Evolutionary conservation across 1,284 basidiomycete genomes (phyloP).

Genomic region (Xerocomus minutiporus): DNA sequence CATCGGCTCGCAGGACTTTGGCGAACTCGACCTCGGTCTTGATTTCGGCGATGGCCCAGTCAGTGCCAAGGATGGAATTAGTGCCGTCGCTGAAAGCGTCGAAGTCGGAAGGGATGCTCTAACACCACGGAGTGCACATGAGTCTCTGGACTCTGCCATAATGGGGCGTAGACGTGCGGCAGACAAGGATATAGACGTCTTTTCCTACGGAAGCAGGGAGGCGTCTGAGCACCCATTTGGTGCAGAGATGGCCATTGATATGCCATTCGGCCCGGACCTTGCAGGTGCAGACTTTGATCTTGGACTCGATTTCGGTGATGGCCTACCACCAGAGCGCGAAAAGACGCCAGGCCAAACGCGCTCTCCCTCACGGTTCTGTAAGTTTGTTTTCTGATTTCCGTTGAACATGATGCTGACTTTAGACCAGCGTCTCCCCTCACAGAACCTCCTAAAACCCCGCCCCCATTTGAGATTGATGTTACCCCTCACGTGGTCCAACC

Average conservation of each 20-base stretch:
- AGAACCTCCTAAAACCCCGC: conserved; percentile 67
- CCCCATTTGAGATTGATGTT: conserved; percentile 43
- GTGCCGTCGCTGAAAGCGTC: conserved; percentile 54
- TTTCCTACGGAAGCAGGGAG: conserved; percentile 59
- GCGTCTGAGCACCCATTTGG: conserved; percentile 62
- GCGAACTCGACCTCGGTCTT: conserved; percentile 66
- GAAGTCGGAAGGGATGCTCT: conserved; percentile 73
- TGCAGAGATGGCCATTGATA: conserved; percentile 56
- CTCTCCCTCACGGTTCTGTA: conserved; percentile 66
- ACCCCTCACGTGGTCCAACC: conserved; percentile 43
- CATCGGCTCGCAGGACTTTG: conserved; percentile 82
- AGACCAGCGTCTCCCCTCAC: conserved; percentile 66
- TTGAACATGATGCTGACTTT: conserved; percentile 7
- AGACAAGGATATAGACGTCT: conserved; percentile 51
- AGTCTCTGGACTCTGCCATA: conserved; percentile 60
- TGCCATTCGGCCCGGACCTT: conserved; percentile 45
- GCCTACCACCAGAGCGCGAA: conserved; percentile 38
- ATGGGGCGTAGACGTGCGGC: conserved; percentile 43
- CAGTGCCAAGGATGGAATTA: conserved; percentile 42
- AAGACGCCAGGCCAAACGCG: conserved; percentile 56
- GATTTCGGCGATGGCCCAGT: conserved; percentile 60
- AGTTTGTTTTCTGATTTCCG: conserved; percentile 27
- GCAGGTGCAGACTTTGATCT: conserved; percentile 62
- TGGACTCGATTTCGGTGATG: conserved; percentile 67
- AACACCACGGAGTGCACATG: conserved; percentile 40